These are phyloP conservation scores for Hysterium pulicare DNA, from an alignment of 2,329 filamentous ascomycete genomes.

Conservation along the genomic window DNA sequence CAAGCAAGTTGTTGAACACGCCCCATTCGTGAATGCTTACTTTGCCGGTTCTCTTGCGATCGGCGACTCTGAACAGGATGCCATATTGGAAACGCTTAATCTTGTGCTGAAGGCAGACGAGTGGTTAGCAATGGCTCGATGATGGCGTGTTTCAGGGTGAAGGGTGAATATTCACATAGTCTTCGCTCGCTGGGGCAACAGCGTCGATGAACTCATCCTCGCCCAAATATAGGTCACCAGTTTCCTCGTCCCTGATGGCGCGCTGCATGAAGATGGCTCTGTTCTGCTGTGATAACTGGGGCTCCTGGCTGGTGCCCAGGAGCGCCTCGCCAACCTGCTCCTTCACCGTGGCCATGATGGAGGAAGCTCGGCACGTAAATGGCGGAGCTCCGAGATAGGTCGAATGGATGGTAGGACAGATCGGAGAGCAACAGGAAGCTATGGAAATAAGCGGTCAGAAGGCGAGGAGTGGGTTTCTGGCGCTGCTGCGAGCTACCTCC, in stretches of 20 bases:
- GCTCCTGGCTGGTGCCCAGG: constrained; percentile 58
- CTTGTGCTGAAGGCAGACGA: constrained; percentile 68
- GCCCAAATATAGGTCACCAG: constrained; percentile 76
- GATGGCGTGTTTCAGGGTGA: constrained; percentile 20
- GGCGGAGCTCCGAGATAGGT: not conserved
- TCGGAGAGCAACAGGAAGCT: not conserved
- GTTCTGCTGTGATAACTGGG: constrained; percentile 69
- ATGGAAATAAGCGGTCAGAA: not conserved
- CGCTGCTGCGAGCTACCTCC: not conserved
- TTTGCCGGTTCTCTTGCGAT: constrained; percentile 69
- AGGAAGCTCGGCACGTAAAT: constrained; percentile 1
- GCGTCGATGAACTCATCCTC: constrained; percentile 87
- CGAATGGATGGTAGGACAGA: not conserved
- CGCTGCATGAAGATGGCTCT: constrained; percentile 72
- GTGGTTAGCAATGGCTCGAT: constrained; percentile 25
- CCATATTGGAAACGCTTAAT: constrained; percentile 95
- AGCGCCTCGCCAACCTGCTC: constrained; percentile 62
- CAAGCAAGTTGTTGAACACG: constrained; percentile 88
- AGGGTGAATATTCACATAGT: constrained; percentile 68
- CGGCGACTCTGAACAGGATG: constrained; percentile 88
- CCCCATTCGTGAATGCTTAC: constrained; percentile 83
- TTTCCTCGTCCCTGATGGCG: constrained; percentile 70
- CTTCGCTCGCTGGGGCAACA: constrained; percentile 79
- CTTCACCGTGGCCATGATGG: constrained; percentile 58
- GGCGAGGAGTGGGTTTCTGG: not conserved